phyloP scores from a whole-genome alignment of 345 rosid genomes.

The Boechera stricta region DNA sequence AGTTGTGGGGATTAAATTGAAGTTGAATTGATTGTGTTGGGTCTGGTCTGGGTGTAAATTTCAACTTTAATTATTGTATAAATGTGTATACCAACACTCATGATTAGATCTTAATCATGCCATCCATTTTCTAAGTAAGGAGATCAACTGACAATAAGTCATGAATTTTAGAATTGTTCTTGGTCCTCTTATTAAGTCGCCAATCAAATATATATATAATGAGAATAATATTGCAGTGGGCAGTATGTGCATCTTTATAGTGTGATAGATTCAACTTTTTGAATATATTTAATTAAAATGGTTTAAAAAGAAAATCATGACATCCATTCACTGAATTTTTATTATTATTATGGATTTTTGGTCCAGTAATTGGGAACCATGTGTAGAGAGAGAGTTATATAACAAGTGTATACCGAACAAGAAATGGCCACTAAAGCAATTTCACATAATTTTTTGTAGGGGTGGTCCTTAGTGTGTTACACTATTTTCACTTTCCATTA shows the following conservation, averaged over 20 bases:
- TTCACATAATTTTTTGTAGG: background rate
- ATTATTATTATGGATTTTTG: background rate
- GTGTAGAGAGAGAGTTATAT: background rate
- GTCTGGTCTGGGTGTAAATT: conserved; percentile 5
- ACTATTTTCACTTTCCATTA: conserved; percentile 25
- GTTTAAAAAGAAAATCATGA: background rate
- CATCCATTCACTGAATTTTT: background rate
- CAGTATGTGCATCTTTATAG: background rate
- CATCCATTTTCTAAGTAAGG: conserved; percentile 24
- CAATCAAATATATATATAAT: no score
- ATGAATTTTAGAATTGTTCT: conserved; percentile 4
- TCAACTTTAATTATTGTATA: conserved; percentile 33
- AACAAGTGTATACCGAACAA: background rate
- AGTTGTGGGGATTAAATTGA: no score
- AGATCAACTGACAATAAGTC: conserved; percentile 3
- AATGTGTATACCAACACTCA: conserved; percentile 8
- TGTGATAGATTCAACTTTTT: background rate
- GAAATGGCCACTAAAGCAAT: conserved; percentile 15
- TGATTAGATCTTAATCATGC: conserved; percentile 37
- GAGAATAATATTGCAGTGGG: background rate
- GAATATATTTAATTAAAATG: background rate
- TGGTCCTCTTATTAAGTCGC: conserved; percentile 2
- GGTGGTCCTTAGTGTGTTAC: conserved; percentile 20
- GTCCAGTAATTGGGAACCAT: conserved; percentile 22
- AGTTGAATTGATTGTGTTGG: conserved; percentile 2